Base-by-base conservation (phyloP, 192 early-diverging fungal species). In the Gamsiella multidivaricata region DNA sequence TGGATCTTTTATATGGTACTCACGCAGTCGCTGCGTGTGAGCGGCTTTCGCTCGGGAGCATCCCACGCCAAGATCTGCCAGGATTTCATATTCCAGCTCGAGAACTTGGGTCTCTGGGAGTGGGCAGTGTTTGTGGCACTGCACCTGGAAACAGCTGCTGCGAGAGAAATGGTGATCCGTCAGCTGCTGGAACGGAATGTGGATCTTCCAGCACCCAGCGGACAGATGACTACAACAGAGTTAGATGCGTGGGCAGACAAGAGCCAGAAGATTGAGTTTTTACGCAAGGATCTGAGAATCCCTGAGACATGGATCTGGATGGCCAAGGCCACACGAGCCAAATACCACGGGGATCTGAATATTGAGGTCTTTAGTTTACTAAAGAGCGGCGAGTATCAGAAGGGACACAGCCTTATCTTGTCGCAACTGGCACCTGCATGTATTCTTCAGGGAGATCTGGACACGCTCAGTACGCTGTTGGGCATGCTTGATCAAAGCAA, bases 91-190 rank as follows among this genome's bases (percentile, higher is more conserved):
- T 79, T 68, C 18, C 89, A 94, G 79, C 79, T 98, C 15, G 93
- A 95, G 82, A 49, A 55, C 0, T 45, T 93, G 32, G 95, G 94
- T 0, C 71, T 94, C 26, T 96, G 93, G 92, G 75, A 94, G 36
- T 96, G 94, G 95, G 88, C 94, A 3, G 76, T 91, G 37, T 97
- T 88, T 84, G 90, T 94, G 25, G 81, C 86, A 5, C 66, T 93
- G 53, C 93, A 91, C 63, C 66, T 97, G 53, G 80, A 84, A 10
- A 61, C 70, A 2, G 71, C 82, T 32, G 47, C 59, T 0, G 79
- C 80, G n/a, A 80, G 87, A 7, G 85, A 83, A 23, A 37, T 65
- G 14, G 73, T 85, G 0, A 84, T 94, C 28, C 83, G 81, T 5
- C 41, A 53, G 26, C 14, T 71, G n/a, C 46, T 69, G 50, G 59